These are phyloP conservation scores for Opeltia flavorubescens DNA, from an alignment of 495 filamentous ascomycete species.

Conservation along the genomic window DNA sequence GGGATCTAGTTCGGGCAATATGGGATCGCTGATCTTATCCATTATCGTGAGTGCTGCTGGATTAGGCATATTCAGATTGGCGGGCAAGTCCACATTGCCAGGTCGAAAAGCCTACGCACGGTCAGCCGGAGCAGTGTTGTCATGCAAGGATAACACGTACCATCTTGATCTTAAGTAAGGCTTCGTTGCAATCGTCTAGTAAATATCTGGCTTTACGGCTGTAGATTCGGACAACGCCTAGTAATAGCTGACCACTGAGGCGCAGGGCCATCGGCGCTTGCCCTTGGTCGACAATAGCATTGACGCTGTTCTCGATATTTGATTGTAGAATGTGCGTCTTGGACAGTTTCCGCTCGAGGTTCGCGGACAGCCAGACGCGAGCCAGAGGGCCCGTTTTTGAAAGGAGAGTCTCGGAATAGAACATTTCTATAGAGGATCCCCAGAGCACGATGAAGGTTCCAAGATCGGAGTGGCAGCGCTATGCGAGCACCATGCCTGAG, in stretches of 20 bases:
- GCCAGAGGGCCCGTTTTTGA: conserved; percentile 94
- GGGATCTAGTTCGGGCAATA: conserved; percentile 47
- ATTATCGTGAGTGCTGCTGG: conserved; percentile 24
- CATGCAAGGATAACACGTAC: conserved; percentile 32
- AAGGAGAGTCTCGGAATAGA: conserved; percentile 92
- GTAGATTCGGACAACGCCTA: conserved; percentile 95
- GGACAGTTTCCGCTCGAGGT: conserved; percentile 91
- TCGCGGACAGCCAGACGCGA: conserved; percentile 94
- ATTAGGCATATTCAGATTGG: conserved; percentile 29
- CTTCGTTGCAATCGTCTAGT: conserved; percentile 93
- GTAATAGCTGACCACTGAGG: conserved; percentile 79
- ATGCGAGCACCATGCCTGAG: not conserved
- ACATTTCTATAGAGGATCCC: conserved; percentile 47
- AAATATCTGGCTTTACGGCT: conserved; percentile 93
- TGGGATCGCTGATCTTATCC: conserved; percentile 17
- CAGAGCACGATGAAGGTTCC: conserved; percentile 2
- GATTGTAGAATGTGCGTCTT: conserved; percentile 89
- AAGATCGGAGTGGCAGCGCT: not conserved
- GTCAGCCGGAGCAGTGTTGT: not conserved
- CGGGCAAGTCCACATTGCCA: conserved; percentile 38
- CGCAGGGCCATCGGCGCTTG: conserved; percentile 92
- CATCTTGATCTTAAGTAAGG: conserved; percentile 96
- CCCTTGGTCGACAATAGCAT: conserved; percentile 83
- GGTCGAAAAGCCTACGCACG: conserved; percentile 32
- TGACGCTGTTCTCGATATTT: conserved; percentile 83